phyloP scores from a whole-genome alignment of 345 rosid genomes.

The Hibiscus mutabilis region DNA sequence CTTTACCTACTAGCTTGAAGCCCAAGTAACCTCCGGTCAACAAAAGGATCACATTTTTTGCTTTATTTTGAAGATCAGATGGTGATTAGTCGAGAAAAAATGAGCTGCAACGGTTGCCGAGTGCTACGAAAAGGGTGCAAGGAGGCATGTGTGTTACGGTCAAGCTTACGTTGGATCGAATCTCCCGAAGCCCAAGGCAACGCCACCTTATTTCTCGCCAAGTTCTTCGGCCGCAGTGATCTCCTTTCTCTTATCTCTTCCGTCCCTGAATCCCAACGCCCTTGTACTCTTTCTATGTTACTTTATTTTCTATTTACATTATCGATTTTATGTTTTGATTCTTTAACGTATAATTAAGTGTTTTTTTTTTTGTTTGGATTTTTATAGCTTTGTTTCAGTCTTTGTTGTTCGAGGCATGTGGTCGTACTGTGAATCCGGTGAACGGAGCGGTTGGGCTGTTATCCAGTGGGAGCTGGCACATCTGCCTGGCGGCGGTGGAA shows the following conservation, averaged over 20 bases:
- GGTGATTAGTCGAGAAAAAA: slow-evolving; percentile 14
- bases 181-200: slow-evolving; percentile 44
- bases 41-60: background rate
- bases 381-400: slow-evolving; percentile 48
- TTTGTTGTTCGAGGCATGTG: slow-evolving; percentile 53
- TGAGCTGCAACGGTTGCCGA: slow-evolving; percentile 64
- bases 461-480: slow-evolving; percentile 52
- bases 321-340: background rate
- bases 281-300: slow-evolving; percentile 19
- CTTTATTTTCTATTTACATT: background rate
- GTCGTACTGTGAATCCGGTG: slow-evolving; percentile 53
- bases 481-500: slow-evolving; percentile 50
- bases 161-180: slow-evolving; percentile 49
- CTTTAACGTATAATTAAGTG: background rate
- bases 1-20: background rate
- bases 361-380: background rate
- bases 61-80: slow-evolving; percentile 7
- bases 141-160: slow-evolving; percentile 40
- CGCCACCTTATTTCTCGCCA: slow-evolving; percentile 60
- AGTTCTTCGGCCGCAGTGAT: slow-evolving; percentile 53
- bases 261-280: slow-evolving; percentile 46
- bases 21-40: slow-evolving; percentile 3
- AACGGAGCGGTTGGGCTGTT: slow-evolving; percentile 54
- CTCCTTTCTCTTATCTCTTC: slow-evolving; percentile 43
- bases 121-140: slow-evolving; percentile 57